Base-by-base conservation (phyloP, 148 eudicot species). In the Chenopodium album region DNA sequence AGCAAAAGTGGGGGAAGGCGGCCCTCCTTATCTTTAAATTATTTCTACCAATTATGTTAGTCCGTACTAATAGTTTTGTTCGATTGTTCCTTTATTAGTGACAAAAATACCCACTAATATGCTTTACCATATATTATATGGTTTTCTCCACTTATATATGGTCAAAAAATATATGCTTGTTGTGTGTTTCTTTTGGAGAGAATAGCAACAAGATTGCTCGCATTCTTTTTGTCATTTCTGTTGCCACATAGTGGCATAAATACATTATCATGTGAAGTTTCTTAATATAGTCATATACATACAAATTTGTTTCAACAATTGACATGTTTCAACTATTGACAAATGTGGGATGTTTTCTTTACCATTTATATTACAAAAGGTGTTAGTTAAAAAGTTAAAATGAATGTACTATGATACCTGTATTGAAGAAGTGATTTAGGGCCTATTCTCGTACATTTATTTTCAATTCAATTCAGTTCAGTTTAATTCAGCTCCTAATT, bases 1-100 rank as follows among this genome's bases (percentile, higher is more conserved):
- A 34, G 50, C 34, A 47, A 41, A 23, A 13, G 37, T 46, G 32
- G 76, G 54, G 66, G 23, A 20, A 64, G 75, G 70, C 54, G 82
- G 81, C 32, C 82, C 76, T 79, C 75, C 69, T n/a, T 79, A 79
- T 29, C 82, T 19, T 67, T 19, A 56, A 12, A 17, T 56, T 56
- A 0, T 17, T 17, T 14, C 62, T 13, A 56, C 62, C 62, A 67
- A 28, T 67, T 67, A 67, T 67, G 9, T 67, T 11, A 28, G 71
- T 26, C 37, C 71, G 62, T 56, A 56, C 22, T 56, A 56, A 56
- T 16, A 14, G 22, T 2, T 56, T 56, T 56, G 20, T 31, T 31
- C 32, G 32, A 31, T 31, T 31, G 32, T 56, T 56, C 22, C 5
- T 12, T 50, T 52, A 52, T 52, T 56, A 12, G 4, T 56, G 22